Percentiles rank a stretch among this genome's conserved stretches.
Evolutionary conservation across 352 stramenopile genomes (phyloP).

Genomic region (Phytopythium delawarense): DNA sequence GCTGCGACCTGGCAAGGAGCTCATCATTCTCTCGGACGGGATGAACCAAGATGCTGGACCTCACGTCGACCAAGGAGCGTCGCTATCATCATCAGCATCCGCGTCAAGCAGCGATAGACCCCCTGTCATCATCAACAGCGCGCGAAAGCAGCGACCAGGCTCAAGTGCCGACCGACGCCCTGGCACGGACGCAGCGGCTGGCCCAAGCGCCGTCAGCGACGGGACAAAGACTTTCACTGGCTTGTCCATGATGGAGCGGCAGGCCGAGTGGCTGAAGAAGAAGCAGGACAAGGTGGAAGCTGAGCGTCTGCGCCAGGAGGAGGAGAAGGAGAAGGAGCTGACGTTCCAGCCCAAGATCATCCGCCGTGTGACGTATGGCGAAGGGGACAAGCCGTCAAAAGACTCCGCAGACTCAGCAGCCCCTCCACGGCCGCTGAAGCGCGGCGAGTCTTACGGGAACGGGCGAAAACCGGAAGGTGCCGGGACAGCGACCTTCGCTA

Average conservation of each 20-base stretch:
- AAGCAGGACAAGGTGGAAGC: slow-evolving; percentile 74
- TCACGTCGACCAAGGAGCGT: neutral
- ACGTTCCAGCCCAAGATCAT: slow-evolving; percentile 84
- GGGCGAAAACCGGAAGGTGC: slow-evolving; percentile 13
- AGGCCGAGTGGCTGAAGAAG: slow-evolving; percentile 73
- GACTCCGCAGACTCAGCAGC: slow-evolving; percentile 11
- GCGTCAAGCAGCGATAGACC: slow-evolving; percentile 5
- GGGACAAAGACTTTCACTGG: slow-evolving; percentile 44
- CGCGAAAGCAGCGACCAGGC: slow-evolving; percentile 1
- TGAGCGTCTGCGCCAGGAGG: slow-evolving; percentile 54
- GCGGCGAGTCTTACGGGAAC: slow-evolving; percentile 11
- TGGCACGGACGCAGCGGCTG: slow-evolving; percentile 8
- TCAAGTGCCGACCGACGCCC: slow-evolving; percentile 9
- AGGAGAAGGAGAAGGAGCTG: slow-evolving; percentile 74
- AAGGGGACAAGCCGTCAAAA: slow-evolving; percentile 31
- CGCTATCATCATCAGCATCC: neutral
- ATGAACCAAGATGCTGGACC: slow-evolving; percentile 18
- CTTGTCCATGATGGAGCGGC: slow-evolving; percentile 76
- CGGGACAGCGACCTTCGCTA: neutral
- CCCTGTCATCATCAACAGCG: neutral
- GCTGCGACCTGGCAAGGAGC: slow-evolving; percentile 67
- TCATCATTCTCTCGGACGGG: slow-evolving; percentile 65
- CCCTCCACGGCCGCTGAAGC: slow-evolving; percentile 6
- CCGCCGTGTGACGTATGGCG: slow-evolving; percentile 49
- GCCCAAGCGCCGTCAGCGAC: neutral